Evolutionary conservation across 345 rosid species (phyloP).

Genomic region (Populus pruinosa): DNA sequence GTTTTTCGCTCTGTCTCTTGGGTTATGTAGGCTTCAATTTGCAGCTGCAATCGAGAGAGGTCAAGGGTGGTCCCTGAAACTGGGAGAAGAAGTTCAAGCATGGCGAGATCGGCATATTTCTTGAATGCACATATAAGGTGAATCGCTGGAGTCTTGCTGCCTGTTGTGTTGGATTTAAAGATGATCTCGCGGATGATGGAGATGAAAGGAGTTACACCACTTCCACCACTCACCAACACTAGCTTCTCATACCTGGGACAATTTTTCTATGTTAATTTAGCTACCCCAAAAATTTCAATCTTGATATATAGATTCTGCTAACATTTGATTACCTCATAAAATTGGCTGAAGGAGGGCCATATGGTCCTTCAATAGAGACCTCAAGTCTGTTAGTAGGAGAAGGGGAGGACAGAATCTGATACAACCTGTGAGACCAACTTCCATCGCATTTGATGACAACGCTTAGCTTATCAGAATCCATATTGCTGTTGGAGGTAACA

Average conservation of each 20-base stretch:
- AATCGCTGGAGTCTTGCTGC: conserved; percentile 8
- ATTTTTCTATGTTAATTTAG: too few species aligned
- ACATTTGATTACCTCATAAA: conserved; percentile 9
- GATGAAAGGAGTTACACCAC: conserved; percentile 32
- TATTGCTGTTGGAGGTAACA: conserved; percentile 20
- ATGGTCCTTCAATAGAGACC: conserved; percentile 30
- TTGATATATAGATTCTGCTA: neutral
- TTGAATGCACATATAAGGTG: conserved; percentile 23
- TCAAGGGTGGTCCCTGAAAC: conserved; percentile 5
- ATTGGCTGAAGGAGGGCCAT: conserved; percentile 16
- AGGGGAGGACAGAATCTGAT: conserved; percentile 14
- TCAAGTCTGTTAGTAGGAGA: conserved; percentile 6
- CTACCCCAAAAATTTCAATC: neutral
- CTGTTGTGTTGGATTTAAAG: conserved; percentile 3
- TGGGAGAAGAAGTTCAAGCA: conserved; percentile 29
- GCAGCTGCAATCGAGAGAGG: conserved; percentile 15
- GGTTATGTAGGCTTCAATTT: conserved; percentile 27
- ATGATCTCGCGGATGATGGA: conserved; percentile 21
- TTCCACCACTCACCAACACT: conserved; percentile 28
- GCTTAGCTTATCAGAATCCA: conserved; percentile 21
- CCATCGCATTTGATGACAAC: conserved; percentile 25
- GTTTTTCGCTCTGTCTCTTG: conserved; percentile 3
- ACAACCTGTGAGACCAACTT: conserved; percentile 14
- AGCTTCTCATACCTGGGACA: conserved; percentile 21
- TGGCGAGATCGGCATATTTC: conserved; percentile 13